Conservation (phyloP, 345 rosid genomes). For the Raphanus raphanistrum region DNA sequence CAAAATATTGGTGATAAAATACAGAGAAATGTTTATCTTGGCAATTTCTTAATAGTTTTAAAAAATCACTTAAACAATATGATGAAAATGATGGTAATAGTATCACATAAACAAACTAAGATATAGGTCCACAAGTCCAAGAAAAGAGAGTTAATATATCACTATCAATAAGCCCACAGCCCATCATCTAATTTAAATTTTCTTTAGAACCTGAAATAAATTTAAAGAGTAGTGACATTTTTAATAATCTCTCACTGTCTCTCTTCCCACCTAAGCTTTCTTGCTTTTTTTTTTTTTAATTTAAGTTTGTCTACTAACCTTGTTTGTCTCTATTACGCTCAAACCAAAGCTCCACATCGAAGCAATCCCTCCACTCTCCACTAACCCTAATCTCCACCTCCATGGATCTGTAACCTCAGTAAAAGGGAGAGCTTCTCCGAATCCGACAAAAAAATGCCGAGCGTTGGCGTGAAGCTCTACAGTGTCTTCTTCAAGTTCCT, state of each 20-base stretch:
- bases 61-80: too few relatives aligned
- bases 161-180: too few relatives aligned
- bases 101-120: too few relatives aligned
- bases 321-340: conserved; percentile 27
- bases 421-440: background rate
- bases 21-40: too few relatives aligned
- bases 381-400: conserved; percentile 37
- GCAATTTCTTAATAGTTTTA: too few relatives aligned
- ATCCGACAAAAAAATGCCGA: conserved; percentile 56
- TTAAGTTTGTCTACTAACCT: background rate
- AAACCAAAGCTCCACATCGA: conserved; percentile 34
- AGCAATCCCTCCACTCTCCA: conserved; percentile 40
- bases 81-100: too few relatives aligned
- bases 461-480: conserved; percentile 77
- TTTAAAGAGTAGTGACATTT: background rate
- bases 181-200: too few relatives aligned
- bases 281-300: background rate
- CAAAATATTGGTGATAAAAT: too few relatives aligned
- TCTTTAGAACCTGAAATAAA: background rate
- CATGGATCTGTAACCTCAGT: conserved; percentile 27
- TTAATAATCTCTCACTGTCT: conserved; percentile 5
- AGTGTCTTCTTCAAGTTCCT: conserved; percentile 95
- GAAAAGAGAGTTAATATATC: too few relatives aligned
- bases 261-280: conserved; percentile 37
- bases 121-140: too few relatives aligned